phyloP scores from a whole-genome alignment of 306 rosid species.

The Fragaria vesca region DNA sequence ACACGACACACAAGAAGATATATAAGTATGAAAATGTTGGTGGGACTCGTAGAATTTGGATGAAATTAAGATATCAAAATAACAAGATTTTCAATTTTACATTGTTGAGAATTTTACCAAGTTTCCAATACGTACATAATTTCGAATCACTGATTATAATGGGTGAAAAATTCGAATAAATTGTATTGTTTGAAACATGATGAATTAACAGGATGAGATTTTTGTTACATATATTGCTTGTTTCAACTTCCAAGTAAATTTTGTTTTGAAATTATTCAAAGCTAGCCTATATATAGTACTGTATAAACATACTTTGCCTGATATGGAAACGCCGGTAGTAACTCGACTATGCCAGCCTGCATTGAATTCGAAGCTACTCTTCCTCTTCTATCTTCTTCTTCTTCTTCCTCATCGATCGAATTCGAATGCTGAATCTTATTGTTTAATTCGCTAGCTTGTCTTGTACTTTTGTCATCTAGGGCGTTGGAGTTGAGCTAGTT shows the following conservation, averaged over 20 bases:
- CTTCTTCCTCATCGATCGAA: background rate
- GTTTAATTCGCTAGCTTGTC: background rate
- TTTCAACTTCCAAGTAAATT: background rate
- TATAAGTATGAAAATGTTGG: background rate
- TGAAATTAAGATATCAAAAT: background rate
- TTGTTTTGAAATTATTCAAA: background rate
- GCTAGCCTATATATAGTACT: background rate
- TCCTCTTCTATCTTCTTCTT: background rate
- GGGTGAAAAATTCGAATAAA: no score
- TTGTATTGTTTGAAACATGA: background rate
- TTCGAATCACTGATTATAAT: no score
- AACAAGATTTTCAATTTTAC: background rate
- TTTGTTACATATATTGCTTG: background rate
- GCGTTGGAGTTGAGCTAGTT: background rate
- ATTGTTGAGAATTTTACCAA: background rate
- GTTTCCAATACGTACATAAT: no score
- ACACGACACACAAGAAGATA: background rate
- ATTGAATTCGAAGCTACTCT: background rate
- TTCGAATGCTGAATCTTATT: background rate
- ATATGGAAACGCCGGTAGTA: background rate
- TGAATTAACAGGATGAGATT: background rate
- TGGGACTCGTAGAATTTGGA: background rate
- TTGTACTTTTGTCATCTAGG: slow-evolving; percentile 4
- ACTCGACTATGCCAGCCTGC: background rate
- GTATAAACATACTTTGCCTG: background rate